Percentiles rank a stretch among this genome's conserved stretches.
phyloP scores from a whole-genome alignment of 2,329 filamentous ascomycete genomes.

The Amauroascus verrucosus region DNA sequence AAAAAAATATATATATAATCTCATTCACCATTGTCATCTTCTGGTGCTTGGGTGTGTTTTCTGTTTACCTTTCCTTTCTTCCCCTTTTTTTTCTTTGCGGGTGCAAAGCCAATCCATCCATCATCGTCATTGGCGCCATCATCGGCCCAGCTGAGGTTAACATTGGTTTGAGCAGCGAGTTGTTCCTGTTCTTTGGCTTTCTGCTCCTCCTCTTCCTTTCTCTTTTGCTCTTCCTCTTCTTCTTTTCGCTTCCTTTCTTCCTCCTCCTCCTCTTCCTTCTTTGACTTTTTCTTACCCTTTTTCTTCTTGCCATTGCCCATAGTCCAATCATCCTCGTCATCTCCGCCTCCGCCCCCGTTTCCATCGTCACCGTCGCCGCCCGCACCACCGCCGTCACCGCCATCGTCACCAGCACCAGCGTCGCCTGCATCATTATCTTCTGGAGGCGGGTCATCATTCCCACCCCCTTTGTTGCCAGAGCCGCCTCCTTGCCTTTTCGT shows the following conservation, averaged over 20 bases:
- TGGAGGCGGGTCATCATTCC: conserved; percentile 10
- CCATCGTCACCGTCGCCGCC: conserved; percentile 7
- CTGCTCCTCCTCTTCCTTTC: conserved; percentile 21
- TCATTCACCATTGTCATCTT: neutral
- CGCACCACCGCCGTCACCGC: conserved; percentile 4
- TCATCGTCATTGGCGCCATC: conserved; percentile 33
- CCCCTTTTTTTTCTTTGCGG: conserved; percentile 42
- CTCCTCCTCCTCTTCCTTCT: conserved; percentile 15
- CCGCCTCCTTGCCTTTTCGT: conserved; percentile 8
- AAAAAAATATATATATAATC: no score
- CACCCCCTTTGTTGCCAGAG: conserved; percentile 1
- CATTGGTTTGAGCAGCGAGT: conserved; percentile 19
- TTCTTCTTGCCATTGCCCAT: conserved; percentile 13
- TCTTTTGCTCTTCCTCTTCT: conserved; percentile 21
- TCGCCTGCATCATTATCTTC: conserved; percentile 6
- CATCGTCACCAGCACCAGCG: conserved; percentile 3
- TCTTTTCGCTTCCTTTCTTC: conserved; percentile 11
- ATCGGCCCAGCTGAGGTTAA: conserved; percentile 39
- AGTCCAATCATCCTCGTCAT: conserved; percentile 13
- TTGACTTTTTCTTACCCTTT: conserved; percentile 16
- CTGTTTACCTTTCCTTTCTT: conserved; percentile 37
- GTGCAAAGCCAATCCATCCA: conserved; percentile 33
- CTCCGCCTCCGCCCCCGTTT: conserved; percentile 4
- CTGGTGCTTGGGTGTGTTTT: no score
- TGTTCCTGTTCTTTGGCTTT: conserved; percentile 28